Base-by-base conservation (phyloP, 2,329 filamentous ascomycete genomes). In the Aspergillus felis region DNA sequence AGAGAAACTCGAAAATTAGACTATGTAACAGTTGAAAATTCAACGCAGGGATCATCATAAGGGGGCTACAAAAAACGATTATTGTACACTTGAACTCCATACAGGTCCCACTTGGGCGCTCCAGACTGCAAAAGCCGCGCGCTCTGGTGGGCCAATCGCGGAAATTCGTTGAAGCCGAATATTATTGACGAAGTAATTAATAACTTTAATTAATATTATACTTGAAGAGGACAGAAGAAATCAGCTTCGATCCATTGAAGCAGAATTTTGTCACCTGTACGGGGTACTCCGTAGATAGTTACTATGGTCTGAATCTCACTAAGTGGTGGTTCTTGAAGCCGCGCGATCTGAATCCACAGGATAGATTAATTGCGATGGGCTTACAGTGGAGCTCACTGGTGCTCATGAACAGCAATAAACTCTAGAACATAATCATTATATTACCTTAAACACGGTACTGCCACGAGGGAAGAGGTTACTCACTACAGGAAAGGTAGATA, bases 31-130 rank as follows among this genome's bases (percentile, higher is more conserved):
- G 6, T 7, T 38, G 32, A 47, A 46, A 54, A 50, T 32, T 28
- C 48, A 41, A 61, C 55, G 59, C 58, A 65, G 59, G 62, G 64
- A 65, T 64, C 61, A 57, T 57, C 51, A 65, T 61, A 61, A 59
- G 59, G 51, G 56, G 51, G 32, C 14, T 38, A 17, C 14, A 7
- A 17, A 38, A 17, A 38, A 3, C 32, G 32, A 27, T 14, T 53
- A 28, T 29, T 51, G 51, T 48, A 32, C 12, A 32, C 4, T 29
- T 29, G 28, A 29, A 56, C 53, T 57, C 59, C 59, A 63, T 59
- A 14, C 1, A 47, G 27, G 44, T 47, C 44, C 44, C 44, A 47
- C 44, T 47, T 25, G 44, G 32, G 44, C 3, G 24, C 41, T 44
- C 20, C 41, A 44, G 41, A 20, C 41, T 44, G 9, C 22, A 24